A percentile compares a stretch with the other conserved stretches of the same genome.
Evolutionary conservation across 192 early-diverging fungal genomes (phyloP).

Genomic region (Backusella tarrabulga): DNA sequence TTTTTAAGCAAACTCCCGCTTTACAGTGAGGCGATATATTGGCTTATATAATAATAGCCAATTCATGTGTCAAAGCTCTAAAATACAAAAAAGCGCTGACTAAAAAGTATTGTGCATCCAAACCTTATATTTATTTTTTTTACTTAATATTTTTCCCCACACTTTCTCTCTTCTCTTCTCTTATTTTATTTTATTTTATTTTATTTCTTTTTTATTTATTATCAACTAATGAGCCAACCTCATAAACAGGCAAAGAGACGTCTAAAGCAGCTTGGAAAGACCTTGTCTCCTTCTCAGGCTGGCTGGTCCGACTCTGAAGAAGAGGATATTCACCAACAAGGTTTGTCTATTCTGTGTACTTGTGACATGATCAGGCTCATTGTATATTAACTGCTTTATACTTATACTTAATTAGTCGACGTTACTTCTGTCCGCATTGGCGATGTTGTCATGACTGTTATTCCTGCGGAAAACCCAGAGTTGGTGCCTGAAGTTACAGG

Average conservation of each 20-base stretch:
- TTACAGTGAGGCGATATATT: background rate
- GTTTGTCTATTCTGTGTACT: background rate
- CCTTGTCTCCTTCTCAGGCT: conserved; percentile 13
- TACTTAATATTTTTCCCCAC: conserved; percentile 1
- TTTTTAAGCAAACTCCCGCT: no score
- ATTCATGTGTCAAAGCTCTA: background rate
- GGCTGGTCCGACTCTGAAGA: conserved; percentile 39
- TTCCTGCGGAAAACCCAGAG: conserved; percentile 45
- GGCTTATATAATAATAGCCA: background rate
- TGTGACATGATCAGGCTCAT: background rate
- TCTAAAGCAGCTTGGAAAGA: conserved; percentile 32
- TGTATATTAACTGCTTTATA: background rate
- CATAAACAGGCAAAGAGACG: conserved; percentile 31
- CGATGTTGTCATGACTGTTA: conserved; percentile 52
- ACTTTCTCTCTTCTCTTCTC: background rate
- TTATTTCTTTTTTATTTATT: background rate
- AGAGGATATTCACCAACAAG: conserved; percentile 29
- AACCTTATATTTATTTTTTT: background rate
- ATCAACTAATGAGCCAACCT: background rate
- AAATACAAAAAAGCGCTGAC: background rate
- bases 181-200: background rate
- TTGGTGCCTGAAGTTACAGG: conserved; percentile 49
- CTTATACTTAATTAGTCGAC: conserved; percentile 24
- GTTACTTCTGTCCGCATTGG: conserved; percentile 52
- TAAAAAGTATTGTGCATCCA: background rate